Percentiles rank a stretch among this genome's conserved stretches.
phyloP scores from a whole-genome alignment of 192 early-diverging fungal genomes.

The Dissophora ornata region DNA sequence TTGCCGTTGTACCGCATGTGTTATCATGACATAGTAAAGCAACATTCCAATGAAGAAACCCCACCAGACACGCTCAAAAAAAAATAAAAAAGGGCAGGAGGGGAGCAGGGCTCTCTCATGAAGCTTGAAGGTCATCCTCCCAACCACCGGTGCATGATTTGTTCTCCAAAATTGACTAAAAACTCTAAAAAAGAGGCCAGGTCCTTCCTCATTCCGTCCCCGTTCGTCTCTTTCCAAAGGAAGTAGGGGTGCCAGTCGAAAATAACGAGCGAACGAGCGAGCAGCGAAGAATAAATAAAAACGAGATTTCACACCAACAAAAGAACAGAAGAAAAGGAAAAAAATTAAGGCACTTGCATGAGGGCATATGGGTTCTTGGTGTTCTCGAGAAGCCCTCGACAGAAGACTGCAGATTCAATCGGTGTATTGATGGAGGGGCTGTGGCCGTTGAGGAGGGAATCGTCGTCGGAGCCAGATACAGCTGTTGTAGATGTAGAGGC shows the following conservation, averaged over 20 bases:
- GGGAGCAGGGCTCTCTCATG: conserved; percentile 12
- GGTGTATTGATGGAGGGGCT: conserved; percentile 61
- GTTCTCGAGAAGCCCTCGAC: conserved; percentile 67
- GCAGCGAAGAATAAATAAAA: not conserved
- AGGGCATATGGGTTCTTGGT: conserved; percentile 75
- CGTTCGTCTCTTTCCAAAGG: not conserved
- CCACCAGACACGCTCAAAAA: not conserved
- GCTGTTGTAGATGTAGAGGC: conserved; percentile 17
- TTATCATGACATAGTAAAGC: too few relatives aligned
- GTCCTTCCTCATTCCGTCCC: not conserved
- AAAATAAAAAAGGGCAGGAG: not conserved
- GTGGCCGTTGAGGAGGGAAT: conserved; percentile 24
- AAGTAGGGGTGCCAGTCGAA: too few relatives aligned
- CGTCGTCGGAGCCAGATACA: not conserved
- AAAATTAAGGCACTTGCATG: conserved; percentile 53
- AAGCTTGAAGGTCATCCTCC: conserved; percentile 14
- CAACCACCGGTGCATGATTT: conserved; percentile 31
- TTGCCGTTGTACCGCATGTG: too few relatives aligned
- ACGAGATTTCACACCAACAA: not conserved
- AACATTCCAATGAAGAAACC: too few relatives aligned
- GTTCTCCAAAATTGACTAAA: conserved; percentile 29
- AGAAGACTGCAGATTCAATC: conserved; percentile 67
- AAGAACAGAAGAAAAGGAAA: not conserved
- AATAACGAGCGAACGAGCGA: not conserved
- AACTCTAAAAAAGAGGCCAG: conserved; percentile 7